Base-by-base conservation (phyloP, 345 rosid genomes). In the Ceriops tagal region DNA sequence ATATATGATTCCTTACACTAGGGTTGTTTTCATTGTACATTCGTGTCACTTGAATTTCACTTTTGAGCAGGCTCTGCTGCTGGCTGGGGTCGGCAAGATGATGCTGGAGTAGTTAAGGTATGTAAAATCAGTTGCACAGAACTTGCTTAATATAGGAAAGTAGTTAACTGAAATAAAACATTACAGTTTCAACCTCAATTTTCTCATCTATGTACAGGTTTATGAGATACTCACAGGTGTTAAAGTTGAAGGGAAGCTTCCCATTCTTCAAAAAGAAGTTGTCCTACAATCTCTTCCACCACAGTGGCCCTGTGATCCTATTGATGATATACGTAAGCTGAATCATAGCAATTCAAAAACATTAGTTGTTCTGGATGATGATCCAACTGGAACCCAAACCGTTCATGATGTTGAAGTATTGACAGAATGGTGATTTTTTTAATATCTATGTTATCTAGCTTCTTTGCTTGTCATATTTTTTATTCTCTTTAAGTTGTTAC, bases 311-410 rank as follows among this genome's bases (percentile, higher is more conserved):
- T 53, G 67, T 68, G 92, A 93, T 83, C 95, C 91, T 56, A 82
- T 78, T 71, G 86, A 76, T 73, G 90, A 88, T 72, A 87, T 89
- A 74, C 84, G 64, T 51, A 77, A 65, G 73, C 75, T 93, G 71
- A 89, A 89, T 62, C 80, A 72, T 78, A 86, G 71, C 43, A 88
- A 79, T 71, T 83, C 85, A 27, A 93, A 87, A 77, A 88, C 92
- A 6, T 75, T 93, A 79, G 91, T 91, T 65, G 98, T 93, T 73
- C 89, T 93, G 75, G 98, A 93, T 78, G 98, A 93, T 77, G 98
- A 93, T 78, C 97, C 98, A 72, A 91, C 98, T 32, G 97, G 98
- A 78, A 93, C 98, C 61, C 98, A 93, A 81, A 93, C 98, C n/a
- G 96, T 93, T 82, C 96, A 91, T 74, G 91, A 86, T 51, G 88